Conservation (phyloP, 108 stramenopile genomes). For the Cyclotella kingstonii region DNA sequence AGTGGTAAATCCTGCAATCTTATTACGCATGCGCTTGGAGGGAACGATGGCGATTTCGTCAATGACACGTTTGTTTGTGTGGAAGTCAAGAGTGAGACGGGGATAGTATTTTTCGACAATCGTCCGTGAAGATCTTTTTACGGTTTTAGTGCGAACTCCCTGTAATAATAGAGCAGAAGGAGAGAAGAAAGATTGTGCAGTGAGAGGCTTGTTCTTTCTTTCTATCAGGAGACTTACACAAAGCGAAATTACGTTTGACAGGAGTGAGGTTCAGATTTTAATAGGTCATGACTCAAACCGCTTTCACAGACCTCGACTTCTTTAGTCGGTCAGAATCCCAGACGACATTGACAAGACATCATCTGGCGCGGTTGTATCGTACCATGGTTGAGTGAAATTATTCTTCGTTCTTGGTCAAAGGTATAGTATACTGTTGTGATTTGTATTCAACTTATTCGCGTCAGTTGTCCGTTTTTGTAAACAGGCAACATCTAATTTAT, state of each 20-base stretch:
- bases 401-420: too few relatives aligned
- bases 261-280: neutral
- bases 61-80: slow-evolving; percentile 99
- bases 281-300: slow-evolving; percentile 8
- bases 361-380: slow-evolving; percentile 32
- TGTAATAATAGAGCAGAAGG: slow-evolving; percentile 17
- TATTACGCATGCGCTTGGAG: slow-evolving; percentile 99
- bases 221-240: neutral
- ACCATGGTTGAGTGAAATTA: slow-evolving; percentile 36
- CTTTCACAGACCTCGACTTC: slow-evolving; percentile 50
- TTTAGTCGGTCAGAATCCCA: slow-evolving; percentile 49
- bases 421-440: too few relatives aligned
- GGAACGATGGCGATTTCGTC: slow-evolving; percentile 98
- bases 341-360: neutral
- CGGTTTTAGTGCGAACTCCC: slow-evolving; percentile 99
- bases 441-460: too few relatives aligned
- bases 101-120: slow-evolving; percentile 99
- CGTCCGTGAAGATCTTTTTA: slow-evolving; percentile 98
- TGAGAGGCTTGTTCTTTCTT: neutral
- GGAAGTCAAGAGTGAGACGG: slow-evolving; percentile 98
- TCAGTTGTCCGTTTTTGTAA: too few relatives aligned
- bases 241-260: slow-evolving; percentile 12
- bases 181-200: slow-evolving; percentile 1
- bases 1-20: slow-evolving; percentile 99
- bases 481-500: too few relatives aligned